Evolutionary conservation across 2,329 filamentous ascomycete genomes (phyloP), one percentile per base, ranked within the genome.

Genomic region (Harringtonia aguacate): DNA sequence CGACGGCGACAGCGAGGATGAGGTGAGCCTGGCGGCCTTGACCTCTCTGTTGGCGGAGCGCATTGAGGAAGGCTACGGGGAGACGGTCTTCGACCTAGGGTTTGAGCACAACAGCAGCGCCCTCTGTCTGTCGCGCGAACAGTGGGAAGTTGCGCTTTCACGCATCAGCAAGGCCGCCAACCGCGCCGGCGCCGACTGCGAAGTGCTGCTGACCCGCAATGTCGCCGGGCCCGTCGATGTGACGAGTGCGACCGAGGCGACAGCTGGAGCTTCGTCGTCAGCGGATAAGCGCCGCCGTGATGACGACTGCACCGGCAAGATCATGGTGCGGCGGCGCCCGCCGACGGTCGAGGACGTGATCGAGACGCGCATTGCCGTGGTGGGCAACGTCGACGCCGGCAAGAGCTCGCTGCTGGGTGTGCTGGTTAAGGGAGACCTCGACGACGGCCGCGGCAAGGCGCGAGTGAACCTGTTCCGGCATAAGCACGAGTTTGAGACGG

Each of bases 331-430:
- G 33, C 80, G 83, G 56, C 68, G 76, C 20, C 87, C 89, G 3
- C 67, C 73, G 18, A 82, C 73, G 13, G 76, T 86, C 6, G 88
- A 97, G 58, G 80, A 94, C 46, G 85, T 94, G 22, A 95, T 95
- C 48, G 92, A 98, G 71, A 95, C 90, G 10, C 71, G 92, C 53
- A 94, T 98, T 65, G 92, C 90, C 1, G 92, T 98, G 0, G 92
- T 98, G 8, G 92, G 92, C 39, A 98, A 98, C 67, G 84, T 98
- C 44, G 92, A 98, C 61, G 92, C 92, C 10, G 92, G 92, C 1
- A 98, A 98, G 66, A 94, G 86, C 59, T 97, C 92, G 24, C 84
- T 97, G 77, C 70, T 98, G 3, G 92, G 92, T 36, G 92, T 98
- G 2, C 70, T 98, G 7, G 92, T 97, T 8, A 97, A 97, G 64